These are phyloP conservation scores for Fusarium phyllophilum DNA, from an alignment of 2,329 filamentous ascomycete species.

Conservation along the genomic window DNA sequence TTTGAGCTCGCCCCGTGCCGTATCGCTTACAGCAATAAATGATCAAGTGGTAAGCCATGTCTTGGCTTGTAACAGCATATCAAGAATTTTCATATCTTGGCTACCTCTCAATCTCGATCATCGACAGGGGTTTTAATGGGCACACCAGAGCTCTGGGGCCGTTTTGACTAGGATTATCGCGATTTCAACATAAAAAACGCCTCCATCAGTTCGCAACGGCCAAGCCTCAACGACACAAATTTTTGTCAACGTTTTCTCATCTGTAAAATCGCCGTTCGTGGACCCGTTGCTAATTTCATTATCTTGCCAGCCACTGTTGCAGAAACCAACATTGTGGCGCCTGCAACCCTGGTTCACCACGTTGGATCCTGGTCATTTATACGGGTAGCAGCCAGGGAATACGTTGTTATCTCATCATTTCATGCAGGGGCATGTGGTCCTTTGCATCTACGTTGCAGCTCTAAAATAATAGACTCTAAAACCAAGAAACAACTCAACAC, in stretches of 20 bases:
- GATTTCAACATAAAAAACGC: conserved; percentile 4
- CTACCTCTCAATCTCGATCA: conserved; percentile 11
- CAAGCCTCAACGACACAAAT: conserved; percentile 4
- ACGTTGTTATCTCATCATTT: conserved; percentile 25
- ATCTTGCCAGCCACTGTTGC: conserved; percentile 22
- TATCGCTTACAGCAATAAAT: neutral
- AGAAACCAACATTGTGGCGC: conserved; percentile 18
- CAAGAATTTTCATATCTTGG: neutral
- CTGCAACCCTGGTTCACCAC: conserved; percentile 22
- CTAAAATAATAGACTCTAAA: conserved; percentile 4
- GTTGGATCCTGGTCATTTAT: conserved; percentile 15
- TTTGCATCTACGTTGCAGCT: conserved; percentile 14
- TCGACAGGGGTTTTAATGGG: conserved; percentile 22
- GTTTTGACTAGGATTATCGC: conserved; percentile 6
- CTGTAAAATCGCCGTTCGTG: neutral
- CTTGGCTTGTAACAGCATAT: neutral
- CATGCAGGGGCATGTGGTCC: conserved; percentile 33
- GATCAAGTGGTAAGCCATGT: conserved; percentile 5
- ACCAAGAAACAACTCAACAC: conserved; percentile 15
- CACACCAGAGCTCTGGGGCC: conserved; percentile 11
- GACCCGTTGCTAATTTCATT: neutral
- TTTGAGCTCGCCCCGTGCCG: neutral
- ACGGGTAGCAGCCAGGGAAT: conserved; percentile 9
- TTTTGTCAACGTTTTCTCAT: neutral
- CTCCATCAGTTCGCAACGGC: conserved; percentile 7